Base-by-base conservation (phyloP, 306 rosid genomes). In the Prunus dulcis region DNA sequence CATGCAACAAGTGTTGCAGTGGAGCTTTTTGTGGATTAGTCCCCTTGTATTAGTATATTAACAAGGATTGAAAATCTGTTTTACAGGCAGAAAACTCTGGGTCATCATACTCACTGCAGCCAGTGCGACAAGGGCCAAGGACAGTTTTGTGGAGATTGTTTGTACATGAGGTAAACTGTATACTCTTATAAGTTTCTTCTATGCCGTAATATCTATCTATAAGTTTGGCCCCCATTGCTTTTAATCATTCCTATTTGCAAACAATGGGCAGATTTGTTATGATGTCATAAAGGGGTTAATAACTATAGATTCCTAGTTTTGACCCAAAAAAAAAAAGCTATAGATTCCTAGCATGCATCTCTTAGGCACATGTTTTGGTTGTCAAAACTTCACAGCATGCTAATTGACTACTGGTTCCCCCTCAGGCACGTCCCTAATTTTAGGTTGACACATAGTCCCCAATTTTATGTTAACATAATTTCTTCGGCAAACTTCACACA, bases 71-170 rank as follows among this genome's bases (percentile, higher is more conserved):
- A 81, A 71, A 38, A 72, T 25, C 41, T 57, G n/a, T 75, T 80
- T 82, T 82, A 64, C 84, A 96, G 97, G 92, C 99, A 96, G 89
- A 96, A 92, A 76, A 92, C 99, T 51, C 87, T 91, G 61, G 97
- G 99, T 67, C 77, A 82, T 83, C 96, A 88, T 43, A 96, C 99
- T 63, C 78, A 75, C 52, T 96, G 99, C 80, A 73, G 84, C 87
- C 61, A 78, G 46, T 96, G 99, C 86, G 81, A 82, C 79, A 61
- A 80, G 90, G 84, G 87, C 57, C 93, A 86, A 81, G 99, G 99
- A 41, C 98, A 96, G 80, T 92, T 96, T 82, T 96, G 98, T 82
- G 99, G 99, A 38, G 99, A 96, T 80, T 96, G 99, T 86, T 80
- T 96, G 83, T 96, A 92, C 84, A 96, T 89, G 93, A 89, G 98